These are phyloP conservation scores for Fraxinus americana DNA, from an alignment of 257 asterid species.

Conservation along the genomic window DNA sequence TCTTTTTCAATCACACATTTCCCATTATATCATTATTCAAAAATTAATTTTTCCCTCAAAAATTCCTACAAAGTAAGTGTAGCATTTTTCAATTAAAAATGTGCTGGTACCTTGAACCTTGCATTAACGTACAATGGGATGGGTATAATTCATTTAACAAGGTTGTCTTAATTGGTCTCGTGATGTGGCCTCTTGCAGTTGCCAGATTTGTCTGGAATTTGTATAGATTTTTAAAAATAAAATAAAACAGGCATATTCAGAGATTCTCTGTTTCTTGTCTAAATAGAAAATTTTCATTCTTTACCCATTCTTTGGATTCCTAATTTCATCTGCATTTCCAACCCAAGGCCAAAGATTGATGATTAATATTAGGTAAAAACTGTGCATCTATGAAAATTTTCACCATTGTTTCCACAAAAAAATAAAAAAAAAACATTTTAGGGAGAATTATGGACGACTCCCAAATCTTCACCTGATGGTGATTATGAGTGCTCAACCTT, in stretches of 20 bases:
- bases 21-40: too few relatives aligned
- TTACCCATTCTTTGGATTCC: neutral
- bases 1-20: too few relatives aligned
- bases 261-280: neutral
- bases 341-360: neutral
- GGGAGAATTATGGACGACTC: too few relatives aligned
- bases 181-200: neutral
- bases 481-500: too few relatives aligned
- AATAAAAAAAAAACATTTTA: too few relatives aligned
- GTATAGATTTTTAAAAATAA: neutral
- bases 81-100: too few relatives aligned
- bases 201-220: neutral
- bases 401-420: neutral
- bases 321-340: neutral
- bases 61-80: too few relatives aligned
- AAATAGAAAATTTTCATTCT: neutral
- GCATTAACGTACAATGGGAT: neutral
- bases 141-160: neutral
- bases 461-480: too few relatives aligned
- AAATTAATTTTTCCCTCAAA: too few relatives aligned
- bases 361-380: neutral
- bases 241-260: neutral
- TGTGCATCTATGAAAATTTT: neutral
- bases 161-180: neutral
- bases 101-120: neutral